Base-by-base conservation (phyloP, 805 yeast species). In the Starmera quercuum region DNA sequence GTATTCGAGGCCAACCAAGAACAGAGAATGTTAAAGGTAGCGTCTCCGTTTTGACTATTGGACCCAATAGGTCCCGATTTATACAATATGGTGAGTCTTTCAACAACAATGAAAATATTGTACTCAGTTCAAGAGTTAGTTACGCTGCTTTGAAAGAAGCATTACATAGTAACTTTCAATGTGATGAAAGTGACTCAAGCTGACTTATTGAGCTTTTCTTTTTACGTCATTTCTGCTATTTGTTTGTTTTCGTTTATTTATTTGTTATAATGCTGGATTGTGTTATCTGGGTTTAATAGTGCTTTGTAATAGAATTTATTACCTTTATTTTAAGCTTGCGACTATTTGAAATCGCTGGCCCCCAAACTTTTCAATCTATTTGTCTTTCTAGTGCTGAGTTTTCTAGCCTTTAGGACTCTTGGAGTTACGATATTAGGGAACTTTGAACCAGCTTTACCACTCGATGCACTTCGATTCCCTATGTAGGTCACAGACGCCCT, bases 401-500 rank as follows among this genome's bases (percentile, higher is more conserved):
- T 17, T 17, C 30, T 19, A 27, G 22, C 30, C 13, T 27, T 27
- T 9, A 27, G 8, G 8, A 27, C 30, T 11, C 30, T 27, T n/a
- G 27, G 8, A 11, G 27, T 10, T 8, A 9, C 13, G 10, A 11
- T 25, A 7, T 25, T 25, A 14, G 15, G 17, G 8, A 11, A 8
- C 15, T 13, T 25, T 5, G 27, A 14, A 11, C 17, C 13, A 2
- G 44, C 53, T 38, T 29, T 28, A 11, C 29, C 29, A 13, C 30
- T 34, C 5, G 34, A 29, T 38, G 58, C 53, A 20, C 54, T 51
- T 29, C 54, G 54, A n/a, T n/a, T n/a, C 9, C 78, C 71, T 48
- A 73, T 50, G 35, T 69, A 70, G 30, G 79, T 69, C 41, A 82
- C 69, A 7, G 82, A 72, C 2, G 82, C 73, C 39, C 65, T 71